Conservation (phyloP, 2,329 filamentous ascomycete species). For the Beauveria scarabaeidicola region DNA sequence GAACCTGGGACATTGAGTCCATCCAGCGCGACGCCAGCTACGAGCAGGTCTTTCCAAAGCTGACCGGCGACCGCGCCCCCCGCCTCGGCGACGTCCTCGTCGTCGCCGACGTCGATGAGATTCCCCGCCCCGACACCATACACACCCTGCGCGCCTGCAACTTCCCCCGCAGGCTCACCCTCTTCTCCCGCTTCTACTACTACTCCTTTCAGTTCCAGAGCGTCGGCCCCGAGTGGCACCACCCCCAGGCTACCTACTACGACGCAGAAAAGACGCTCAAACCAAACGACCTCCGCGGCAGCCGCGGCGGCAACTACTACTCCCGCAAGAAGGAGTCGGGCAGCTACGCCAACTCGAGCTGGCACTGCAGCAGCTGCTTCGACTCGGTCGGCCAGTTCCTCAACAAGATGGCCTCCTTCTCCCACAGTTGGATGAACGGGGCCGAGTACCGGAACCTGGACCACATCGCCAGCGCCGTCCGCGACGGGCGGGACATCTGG, state of each 20-base stretch:
- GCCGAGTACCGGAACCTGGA: constrained; percentile 37
- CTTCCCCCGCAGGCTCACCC: constrained; percentile 45
- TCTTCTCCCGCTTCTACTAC: constrained; percentile 46
- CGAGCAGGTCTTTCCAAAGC: constrained; percentile 43
- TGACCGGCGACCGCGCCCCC: constrained; percentile 34
- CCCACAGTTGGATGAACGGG: constrained; percentile 44
- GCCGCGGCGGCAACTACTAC: constrained; percentile 27
- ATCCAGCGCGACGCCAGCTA: constrained; percentile 50
- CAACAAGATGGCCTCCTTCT: constrained; percentile 49
- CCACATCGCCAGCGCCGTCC: constrained; percentile 42
- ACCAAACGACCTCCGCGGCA: constrained; percentile 44
- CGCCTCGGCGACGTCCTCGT: constrained; percentile 45
- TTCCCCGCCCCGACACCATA: constrained; percentile 43
- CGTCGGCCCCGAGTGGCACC: constrained; percentile 36
- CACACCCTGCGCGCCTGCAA: constrained; percentile 39
- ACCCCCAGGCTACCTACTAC: constrained; percentile 53
- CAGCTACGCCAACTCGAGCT: constrained; percentile 39
- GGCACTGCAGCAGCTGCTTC: constrained; percentile 58
- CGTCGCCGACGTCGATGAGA: constrained; percentile 54
- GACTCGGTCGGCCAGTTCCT: constrained; percentile 45
- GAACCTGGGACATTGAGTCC: constrained; percentile 42
- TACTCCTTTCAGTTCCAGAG: constrained; percentile 48
- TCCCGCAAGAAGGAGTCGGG: constrained; percentile 18
- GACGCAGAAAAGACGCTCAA: constrained; percentile 34
- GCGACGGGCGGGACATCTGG: constrained; percentile 47